Conservation (phyloP, 129 eudicot genomes). For the Pittosporum tobira region DNA sequence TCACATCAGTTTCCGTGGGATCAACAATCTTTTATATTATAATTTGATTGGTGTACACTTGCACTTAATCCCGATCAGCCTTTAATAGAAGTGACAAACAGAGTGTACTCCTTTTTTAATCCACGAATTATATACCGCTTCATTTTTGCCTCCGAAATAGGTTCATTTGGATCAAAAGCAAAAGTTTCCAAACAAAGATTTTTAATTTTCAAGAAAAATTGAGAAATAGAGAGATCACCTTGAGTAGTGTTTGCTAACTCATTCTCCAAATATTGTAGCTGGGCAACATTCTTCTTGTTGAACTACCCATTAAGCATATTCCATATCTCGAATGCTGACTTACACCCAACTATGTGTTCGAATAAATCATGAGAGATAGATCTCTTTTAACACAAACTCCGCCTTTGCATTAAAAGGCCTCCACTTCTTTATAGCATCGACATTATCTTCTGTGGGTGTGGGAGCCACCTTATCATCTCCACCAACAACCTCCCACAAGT, state of each 20-base stretch:
- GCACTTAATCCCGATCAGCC: too few species aligned
- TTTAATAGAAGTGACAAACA: conserved; percentile 1
- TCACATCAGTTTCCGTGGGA: too few species aligned
- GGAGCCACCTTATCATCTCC: neutral
- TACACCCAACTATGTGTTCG: neutral
- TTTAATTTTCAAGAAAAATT: neutral
- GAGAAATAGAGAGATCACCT: conserved; percentile 5
- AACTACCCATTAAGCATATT: neutral
- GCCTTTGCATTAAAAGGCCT: neutral
- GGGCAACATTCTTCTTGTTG: neutral
- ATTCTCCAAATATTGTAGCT: neutral
- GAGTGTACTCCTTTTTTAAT: neutral
- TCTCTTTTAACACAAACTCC: conserved; percentile 1
- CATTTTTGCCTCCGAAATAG: neutral
- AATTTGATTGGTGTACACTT: too few species aligned
- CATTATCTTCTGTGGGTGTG: neutral
- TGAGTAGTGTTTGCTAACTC: neutral
- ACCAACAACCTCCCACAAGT: neutral
- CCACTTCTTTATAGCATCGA: neutral
- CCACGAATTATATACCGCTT: neutral
- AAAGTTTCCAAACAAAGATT: neutral
- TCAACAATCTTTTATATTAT: too few species aligned
- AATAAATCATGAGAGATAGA: neutral
- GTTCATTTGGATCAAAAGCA: neutral
- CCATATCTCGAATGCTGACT: neutral